Evolutionary conservation across 2,329 filamentous ascomycete genomes (phyloP), one percentile per base, ranked within the genome.

Genomic region (Alternaria infectoria): DNA sequence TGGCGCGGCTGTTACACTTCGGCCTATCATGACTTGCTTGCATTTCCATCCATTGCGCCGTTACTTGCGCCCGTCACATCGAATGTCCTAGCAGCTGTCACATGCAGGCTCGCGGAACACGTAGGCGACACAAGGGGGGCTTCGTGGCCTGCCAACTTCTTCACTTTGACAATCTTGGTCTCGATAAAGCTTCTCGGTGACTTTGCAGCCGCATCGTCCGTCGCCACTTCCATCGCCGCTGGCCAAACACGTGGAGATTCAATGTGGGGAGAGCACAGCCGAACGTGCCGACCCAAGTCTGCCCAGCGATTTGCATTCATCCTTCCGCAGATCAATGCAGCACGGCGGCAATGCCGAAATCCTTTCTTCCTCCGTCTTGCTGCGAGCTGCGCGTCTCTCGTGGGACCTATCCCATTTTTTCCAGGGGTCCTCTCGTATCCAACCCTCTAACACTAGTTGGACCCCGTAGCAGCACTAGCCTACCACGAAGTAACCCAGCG

Each of bases 241-340:
- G 54, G 43, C 55, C 62, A 64, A 69, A 68, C 70, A 69, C 65
- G 67, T 70, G 66, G 69, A 65, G 66, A 55, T 63, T 47, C 49
- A n/a, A 58, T 61, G 68, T 67, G 68, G 64, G 61, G 66, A 62
- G 56, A 56, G 36, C 65, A 69, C 65, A 62, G 63, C 69, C 69
- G 67, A 68, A 66, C 49, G 62, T 71, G 56, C 66, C 66, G 59
- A 54, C 56, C 52, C 58, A 46, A 66, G 58, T 44, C 26, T 46
- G 36, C 36, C 36, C 36, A 40, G 36, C 36, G 49, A 54, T 44
- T 63, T 61, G 51, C 57, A 57, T 54, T 51, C 54, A 62, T 62
- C 61, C 56, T 63, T 65, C 61, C 55, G 65, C 54, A 68, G 61
- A 72, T 65, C 67, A 59, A 23, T 57, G 60, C 56, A 49, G 55